phyloP scores from a whole-genome alignment of 305 asterid genomes.

The Rubia balearica region DNA sequence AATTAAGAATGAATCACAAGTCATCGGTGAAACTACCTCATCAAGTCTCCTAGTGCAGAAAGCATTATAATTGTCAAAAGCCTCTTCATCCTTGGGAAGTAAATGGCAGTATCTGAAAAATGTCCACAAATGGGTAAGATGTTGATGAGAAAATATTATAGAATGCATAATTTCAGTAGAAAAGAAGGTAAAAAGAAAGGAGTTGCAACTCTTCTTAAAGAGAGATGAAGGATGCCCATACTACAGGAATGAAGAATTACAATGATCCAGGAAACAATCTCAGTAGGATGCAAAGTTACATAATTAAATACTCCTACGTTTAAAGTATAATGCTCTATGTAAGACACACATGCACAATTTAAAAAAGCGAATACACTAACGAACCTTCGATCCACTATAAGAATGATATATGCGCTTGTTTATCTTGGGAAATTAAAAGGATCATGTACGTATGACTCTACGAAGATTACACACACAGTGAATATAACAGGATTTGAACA shows the following conservation, averaged over 20 bases:
- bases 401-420: not conserved
- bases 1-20: not conserved
- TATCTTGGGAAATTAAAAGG: not conserved
- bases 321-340: not conserved
- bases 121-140: slow-evolving; percentile 18
- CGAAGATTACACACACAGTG: not conserved
- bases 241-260: not conserved
- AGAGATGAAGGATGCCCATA: not conserved
- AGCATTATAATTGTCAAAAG: slow-evolving; percentile 73
- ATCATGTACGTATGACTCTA: not conserved
- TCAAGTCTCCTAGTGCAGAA: slow-evolving; percentile 83
- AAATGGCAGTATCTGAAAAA: slow-evolving; percentile 81
- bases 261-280: not conserved
- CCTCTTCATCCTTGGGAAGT: slow-evolving; percentile 92
- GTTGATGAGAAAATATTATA: not conserved
- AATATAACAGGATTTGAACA: not conserved
- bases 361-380: no score
- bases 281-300: not conserved
- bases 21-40: slow-evolving; percentile 46
- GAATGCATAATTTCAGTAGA: slow-evolving; percentile 1
- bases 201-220: not conserved
- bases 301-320: not conserved
- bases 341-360: not conserved
- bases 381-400: no score
- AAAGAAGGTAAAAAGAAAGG: not conserved